These are phyloP conservation scores for Candida sanyaensis DNA, from an alignment of 1,139 yeast species.

Conservation along the genomic window DNA sequence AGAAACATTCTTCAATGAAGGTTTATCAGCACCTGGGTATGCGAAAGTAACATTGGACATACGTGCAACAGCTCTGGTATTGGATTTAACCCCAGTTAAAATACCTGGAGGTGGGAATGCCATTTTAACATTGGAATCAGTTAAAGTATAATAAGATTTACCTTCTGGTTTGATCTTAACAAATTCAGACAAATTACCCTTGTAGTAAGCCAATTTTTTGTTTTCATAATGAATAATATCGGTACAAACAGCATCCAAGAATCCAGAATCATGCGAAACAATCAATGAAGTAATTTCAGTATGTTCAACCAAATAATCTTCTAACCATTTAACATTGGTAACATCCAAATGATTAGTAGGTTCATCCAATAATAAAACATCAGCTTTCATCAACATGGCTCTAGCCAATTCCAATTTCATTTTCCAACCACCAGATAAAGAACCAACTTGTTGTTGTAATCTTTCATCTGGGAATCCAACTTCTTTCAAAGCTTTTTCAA, in stretches of 20 bases:
- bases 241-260: conserved; percentile 93
- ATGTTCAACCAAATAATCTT: conserved; percentile 79
- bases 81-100: conserved; percentile 92
- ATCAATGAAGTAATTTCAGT: conserved; percentile 89
- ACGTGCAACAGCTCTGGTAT: conserved; percentile 93
- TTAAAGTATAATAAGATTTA: conserved; percentile 91
- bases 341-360: conserved; percentile 99
- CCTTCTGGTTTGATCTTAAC: conserved; percentile 95
- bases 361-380: conserved; percentile 90
- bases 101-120: conserved; percentile 99
- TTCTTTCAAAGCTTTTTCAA: conserved; percentile 69
- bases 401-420: conserved; percentile 98
- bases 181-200: conserved; percentile 92
- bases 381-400: conserved; percentile 98
- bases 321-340: conserved; percentile 88
- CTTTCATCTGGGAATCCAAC: conserved; percentile 95
- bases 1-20: conserved; percentile 77
- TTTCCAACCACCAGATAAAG: conserved; percentile 98
- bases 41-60: conserved; percentile 82
- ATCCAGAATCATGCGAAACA: conserved; percentile 97
- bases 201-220: conserved; percentile 91
- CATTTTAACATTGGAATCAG: conserved; percentile 93
- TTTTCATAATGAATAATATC: conserved; percentile 96
- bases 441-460: conserved; percentile 86
- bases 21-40: conserved; percentile 87